Conservation (phyloP, 441 rosid genomes). For the Arabidopsis lyrata region DNA sequence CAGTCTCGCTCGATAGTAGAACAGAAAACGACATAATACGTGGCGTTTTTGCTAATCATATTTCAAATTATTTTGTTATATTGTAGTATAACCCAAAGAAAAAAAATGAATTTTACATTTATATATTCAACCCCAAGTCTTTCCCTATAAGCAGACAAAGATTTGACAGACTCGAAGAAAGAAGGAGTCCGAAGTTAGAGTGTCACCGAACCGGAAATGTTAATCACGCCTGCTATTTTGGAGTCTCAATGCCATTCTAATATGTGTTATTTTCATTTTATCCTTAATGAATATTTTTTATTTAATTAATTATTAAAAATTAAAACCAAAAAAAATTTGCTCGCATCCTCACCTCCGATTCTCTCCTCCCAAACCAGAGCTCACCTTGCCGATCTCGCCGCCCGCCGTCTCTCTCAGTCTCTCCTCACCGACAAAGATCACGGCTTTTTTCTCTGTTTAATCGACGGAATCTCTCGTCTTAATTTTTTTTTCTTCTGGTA, state of each 20-base stretch:
- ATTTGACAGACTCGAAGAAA: not conserved
- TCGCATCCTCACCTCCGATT: too few species aligned
- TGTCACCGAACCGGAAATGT: too few species aligned
- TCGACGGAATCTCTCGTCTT: constrained; percentile 3
- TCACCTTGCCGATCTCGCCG: too few species aligned
- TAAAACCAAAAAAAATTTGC: too few species aligned
- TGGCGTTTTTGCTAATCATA: not conserved
- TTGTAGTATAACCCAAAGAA: not conserved
- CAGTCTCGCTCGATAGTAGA: not conserved
- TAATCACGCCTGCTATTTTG: too few species aligned
- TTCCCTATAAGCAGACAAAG: constrained; percentile 15
- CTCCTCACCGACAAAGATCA: constrained; percentile 46
- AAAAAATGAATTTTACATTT: constrained; percentile 13
- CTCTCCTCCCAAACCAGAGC: too few species aligned
- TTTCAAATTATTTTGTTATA: not conserved
- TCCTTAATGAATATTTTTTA: too few species aligned
- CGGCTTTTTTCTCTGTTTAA: not conserved
- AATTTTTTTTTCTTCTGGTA: not conserved
- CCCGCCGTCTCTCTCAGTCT: constrained; percentile 39
- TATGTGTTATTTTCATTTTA: too few species aligned
- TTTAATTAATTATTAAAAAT: too few species aligned
- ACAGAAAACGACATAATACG: not conserved
- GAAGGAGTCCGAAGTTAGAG: too few species aligned
- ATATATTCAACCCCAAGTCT: constrained; percentile 7
- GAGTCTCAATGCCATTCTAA: too few species aligned